A percentile compares a stretch with the other conserved stretches of the same genome.
Conservation (phyloP, 176 grass and related monocot genomes). For the Cenchrus americanus region DNA sequence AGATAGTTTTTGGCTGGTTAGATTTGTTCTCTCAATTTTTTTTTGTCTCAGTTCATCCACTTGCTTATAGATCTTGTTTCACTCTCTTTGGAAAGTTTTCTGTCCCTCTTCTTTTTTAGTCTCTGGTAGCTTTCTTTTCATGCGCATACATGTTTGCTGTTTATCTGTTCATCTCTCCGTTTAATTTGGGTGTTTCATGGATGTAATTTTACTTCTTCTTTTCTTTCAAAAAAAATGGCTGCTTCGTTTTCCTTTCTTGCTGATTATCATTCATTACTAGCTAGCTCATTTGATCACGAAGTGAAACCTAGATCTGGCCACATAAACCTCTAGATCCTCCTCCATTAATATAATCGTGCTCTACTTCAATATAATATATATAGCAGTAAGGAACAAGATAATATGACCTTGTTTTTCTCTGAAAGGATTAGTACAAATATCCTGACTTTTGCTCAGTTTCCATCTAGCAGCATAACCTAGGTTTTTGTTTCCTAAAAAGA, state of each 20-base stretch:
- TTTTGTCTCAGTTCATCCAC: neutral
- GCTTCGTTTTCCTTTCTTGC: neutral
- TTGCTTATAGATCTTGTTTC: constrained; percentile 23
- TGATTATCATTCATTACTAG: neutral
- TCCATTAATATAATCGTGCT: constrained; percentile 20
- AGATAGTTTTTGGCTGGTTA: constrained; percentile 2
- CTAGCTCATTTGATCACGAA: neutral
- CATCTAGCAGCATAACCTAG: neutral
- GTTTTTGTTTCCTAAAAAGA: neutral
- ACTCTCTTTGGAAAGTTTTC: neutral
- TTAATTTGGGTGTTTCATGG: neutral
- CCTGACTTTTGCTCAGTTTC: too few relatives aligned
- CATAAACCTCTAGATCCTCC: neutral
- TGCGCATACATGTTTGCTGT: constrained; percentile 21
- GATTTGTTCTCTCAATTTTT: neutral
- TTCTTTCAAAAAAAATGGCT: neutral
- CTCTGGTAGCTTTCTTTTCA: neutral
- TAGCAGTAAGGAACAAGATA: neutral
- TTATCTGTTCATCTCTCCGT: constrained; percentile 17
- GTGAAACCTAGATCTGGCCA: constrained; percentile 25
- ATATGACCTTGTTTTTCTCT: neutral
- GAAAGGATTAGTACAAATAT: neutral
- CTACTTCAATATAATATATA: neutral
- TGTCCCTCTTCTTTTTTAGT: neutral
- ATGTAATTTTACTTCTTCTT: neutral